phyloP scores from a whole-genome alignment of 257 asterid species.

The Scutellaria minor region DNA sequence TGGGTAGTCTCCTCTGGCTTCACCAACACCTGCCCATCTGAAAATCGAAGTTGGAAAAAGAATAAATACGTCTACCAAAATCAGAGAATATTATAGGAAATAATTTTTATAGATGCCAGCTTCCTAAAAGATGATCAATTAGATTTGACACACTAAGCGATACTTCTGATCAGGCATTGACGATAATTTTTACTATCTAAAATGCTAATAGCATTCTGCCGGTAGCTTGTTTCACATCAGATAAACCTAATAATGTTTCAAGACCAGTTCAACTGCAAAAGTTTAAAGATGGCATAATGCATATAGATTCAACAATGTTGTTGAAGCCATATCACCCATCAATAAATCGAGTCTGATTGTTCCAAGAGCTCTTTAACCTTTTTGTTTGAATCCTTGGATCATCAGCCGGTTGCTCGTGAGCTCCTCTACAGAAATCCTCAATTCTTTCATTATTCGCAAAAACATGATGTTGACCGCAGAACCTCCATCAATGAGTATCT shows the following conservation, averaged over 20 bases:
- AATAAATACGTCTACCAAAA: slow-evolving; percentile 23
- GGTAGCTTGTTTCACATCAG: background rate
- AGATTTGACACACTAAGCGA: background rate
- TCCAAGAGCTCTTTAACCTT: too few species aligned
- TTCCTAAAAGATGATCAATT: background rate
- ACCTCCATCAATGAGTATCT: too few species aligned
- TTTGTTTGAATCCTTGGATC: too few species aligned
- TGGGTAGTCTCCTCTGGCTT: slow-evolving; percentile 93
- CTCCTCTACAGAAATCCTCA: too few species aligned
- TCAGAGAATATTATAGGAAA: background rate
- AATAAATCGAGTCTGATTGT: too few species aligned
- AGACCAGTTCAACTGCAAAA: slow-evolving; percentile 2
- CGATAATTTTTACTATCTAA: background rate
- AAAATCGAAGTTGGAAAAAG: slow-evolving; percentile 23
- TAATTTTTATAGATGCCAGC: background rate
- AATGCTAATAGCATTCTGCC: background rate
- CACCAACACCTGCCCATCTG: slow-evolving; percentile 94
- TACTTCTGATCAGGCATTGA: slow-evolving; percentile 19
- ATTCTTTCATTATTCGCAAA: too few species aligned
- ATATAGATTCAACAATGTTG: background rate
- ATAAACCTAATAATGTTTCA: background rate
- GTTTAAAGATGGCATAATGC: background rate
- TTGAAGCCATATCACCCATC: too few species aligned
- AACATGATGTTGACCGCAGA: too few species aligned
- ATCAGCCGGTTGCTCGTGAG: too few species aligned